Evolutionary conservation across 345 rosid genomes (phyloP).

Genomic region (Populus deltoides): DNA sequence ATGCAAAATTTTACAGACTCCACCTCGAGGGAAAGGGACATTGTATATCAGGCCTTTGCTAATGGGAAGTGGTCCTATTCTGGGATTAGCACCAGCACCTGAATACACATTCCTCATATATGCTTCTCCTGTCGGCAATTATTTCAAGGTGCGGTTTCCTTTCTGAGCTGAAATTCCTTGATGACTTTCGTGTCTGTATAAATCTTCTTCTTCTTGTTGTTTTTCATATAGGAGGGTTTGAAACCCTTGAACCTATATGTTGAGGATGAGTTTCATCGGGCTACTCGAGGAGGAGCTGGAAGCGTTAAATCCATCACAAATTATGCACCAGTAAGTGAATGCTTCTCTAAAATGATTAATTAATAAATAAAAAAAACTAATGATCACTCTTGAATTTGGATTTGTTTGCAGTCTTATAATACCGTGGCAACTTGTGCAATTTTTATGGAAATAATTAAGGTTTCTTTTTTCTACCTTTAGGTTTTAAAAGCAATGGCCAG

Average conservation of each 20-base stretch:
- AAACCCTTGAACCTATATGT: slow-evolving; percentile 25
- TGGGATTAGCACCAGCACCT: slow-evolving; percentile 49
- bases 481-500: slow-evolving; percentile 57
- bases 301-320: slow-evolving; percentile 39
- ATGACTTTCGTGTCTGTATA: background rate
- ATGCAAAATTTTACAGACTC: slow-evolving; percentile 24
- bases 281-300: slow-evolving; percentile 37
- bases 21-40: slow-evolving; percentile 55
- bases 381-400: no score
- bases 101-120: slow-evolving; percentile 49
- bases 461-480: slow-evolving; percentile 21
- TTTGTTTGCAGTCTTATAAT: no score
- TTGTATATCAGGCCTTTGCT: slow-evolving; percentile 49
- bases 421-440: no score
- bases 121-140: slow-evolving; percentile 74
- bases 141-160: slow-evolving; percentile 61
- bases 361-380: background rate
- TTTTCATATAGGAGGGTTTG: slow-evolving; percentile 22
- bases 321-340: slow-evolving; percentile 52
- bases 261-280: slow-evolving; percentile 37
- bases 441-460: background rate
- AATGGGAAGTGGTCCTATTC: slow-evolving; percentile 47
- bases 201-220: no score
- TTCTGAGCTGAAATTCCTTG: background rate
- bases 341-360: background rate